Evolutionary conservation across 2,329 filamentous ascomycete genomes (phyloP), one percentile per base, ranked within the genome.

Genomic region (Tolypocladium album): DNA sequence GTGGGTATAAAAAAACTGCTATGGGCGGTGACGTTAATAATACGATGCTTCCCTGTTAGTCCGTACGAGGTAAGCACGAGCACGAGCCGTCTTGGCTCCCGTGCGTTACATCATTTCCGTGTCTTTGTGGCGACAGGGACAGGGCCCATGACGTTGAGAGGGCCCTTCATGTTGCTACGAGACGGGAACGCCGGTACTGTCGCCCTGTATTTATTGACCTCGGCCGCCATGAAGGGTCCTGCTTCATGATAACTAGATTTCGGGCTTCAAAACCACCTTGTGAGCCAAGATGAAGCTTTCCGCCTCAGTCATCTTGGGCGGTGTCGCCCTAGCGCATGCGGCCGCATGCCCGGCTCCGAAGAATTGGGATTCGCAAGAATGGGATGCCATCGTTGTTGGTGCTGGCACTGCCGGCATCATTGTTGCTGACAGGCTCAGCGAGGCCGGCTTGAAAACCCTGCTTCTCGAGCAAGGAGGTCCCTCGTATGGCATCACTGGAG

Each of bases 351-450:
- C 56, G 24, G 42, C 59, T 5, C 27, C 45, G 9, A 31, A 56
- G 17, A 45, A 63, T 36, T 67, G 65, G 65, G 45, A 61, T 1
- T 34, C 59, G 17, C 61, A 59, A 27, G 52, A 59, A 38, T 67
- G 66, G 66, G 66, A 67, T 52, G 65, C 62, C 42, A 79, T 81
- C 55, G 68, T 81, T 20, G 72, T 80, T 22, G 78, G 78, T n/a
- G 77, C 78, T 42, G 80, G 80, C 38, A 78, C 80, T 9, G 79
- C 79, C 9, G 80, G 80, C 7, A 80, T 83, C 58, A 78, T 82
- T 38, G 75, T 79, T 40, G 78, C 79, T 38, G 77, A 80, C 58
- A 70, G 78, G 57, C 70, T 83, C 68, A 80, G 79, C 58, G 79
- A 80, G 63, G 76, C 76, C 13, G 79, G 79, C 38, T 76, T 79